Evolutionary conservation across 1,284 basidiomycete species (phyloP).

Genomic region (Ustilago loliicola): DNA sequence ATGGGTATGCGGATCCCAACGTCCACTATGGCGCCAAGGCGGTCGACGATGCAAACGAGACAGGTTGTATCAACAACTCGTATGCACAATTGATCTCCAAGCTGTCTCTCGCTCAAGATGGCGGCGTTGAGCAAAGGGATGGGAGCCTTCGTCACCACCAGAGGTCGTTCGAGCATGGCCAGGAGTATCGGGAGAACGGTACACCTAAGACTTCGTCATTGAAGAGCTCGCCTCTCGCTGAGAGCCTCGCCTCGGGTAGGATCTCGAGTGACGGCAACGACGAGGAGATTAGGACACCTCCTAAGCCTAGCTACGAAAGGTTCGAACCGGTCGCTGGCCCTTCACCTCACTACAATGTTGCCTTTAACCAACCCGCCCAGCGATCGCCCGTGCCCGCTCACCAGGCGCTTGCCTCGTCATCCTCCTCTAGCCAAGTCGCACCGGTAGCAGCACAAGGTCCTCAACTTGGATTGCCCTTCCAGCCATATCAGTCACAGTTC

Average conservation of each 20-base stretch:
- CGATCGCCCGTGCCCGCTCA: not conserved
- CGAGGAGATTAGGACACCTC: constrained; percentile 44
- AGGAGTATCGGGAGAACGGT: not conserved
- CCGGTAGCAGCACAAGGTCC: not conserved
- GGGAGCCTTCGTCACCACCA: constrained; percentile 1
- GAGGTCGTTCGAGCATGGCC: constrained; percentile 3
- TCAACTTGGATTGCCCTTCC: constrained; percentile 22
- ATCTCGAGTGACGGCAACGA: constrained; percentile 44
- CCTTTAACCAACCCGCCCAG: not conserved
- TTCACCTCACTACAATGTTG: not conserved
- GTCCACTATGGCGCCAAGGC: constrained; percentile 20
- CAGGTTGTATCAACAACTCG: constrained; percentile 10
- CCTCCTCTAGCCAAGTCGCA: not conserved
- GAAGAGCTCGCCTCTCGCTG: constrained; percentile 24
- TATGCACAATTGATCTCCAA: constrained; percentile 37
- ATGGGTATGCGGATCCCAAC: constrained; percentile 38
- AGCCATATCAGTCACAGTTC: constrained; percentile 7
- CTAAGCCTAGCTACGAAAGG: constrained; percentile 28
- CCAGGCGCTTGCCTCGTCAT: not conserved
- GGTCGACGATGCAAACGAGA: constrained; percentile 6
- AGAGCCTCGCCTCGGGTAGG: constrained; percentile 24
- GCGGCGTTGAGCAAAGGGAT: not conserved
- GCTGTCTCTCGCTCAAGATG: constrained; percentile 23
- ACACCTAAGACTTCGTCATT: constrained; percentile 11
- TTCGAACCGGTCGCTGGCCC: constrained; percentile 11